Evolutionary conservation across 164 flowering plant species (phyloP).

Genomic region (Kingdonia uniflora): DNA sequence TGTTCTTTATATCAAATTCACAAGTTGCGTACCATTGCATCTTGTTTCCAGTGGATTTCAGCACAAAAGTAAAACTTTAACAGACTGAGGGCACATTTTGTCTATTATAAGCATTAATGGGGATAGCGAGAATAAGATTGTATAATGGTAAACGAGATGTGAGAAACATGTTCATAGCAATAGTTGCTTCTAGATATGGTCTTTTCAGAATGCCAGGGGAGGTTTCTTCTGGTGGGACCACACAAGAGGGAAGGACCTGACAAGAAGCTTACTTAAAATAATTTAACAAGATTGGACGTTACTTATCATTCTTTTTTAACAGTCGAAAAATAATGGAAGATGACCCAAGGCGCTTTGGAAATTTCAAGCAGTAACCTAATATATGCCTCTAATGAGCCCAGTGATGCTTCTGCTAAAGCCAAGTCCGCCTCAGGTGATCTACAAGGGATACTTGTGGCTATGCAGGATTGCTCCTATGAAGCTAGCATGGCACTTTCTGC

Average conservation of each 20-base stretch:
- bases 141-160: too few species aligned
- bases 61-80: too few species aligned
- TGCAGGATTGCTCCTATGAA: constrained; percentile 81
- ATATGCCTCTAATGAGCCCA: constrained; percentile 69
- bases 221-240: constrained; percentile 24
- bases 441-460: constrained; percentile 61
- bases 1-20: too few species aligned
- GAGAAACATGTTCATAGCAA: too few species aligned
- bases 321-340: constrained; percentile 87
- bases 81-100: too few species aligned
- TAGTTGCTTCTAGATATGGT: constrained; percentile 94
- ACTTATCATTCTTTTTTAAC: constrained; percentile 58
- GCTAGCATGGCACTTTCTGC: constrained; percentile 64
- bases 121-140: too few species aligned
- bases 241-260: constrained; percentile 67
- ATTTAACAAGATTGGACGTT: constrained; percentile 65
- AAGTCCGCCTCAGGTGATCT: constrained; percentile 95
- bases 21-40: too few species aligned
- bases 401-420: constrained; percentile 61
- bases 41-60: too few species aligned
- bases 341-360: constrained; percentile 74
- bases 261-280: constrained; percentile 74
- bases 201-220: constrained; percentile 39
- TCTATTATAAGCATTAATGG: too few species aligned
- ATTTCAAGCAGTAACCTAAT: constrained; percentile 61